phyloP scores from a whole-genome alignment of 2,329 filamentous ascomycete species.

The Didymella sp. region DNA sequence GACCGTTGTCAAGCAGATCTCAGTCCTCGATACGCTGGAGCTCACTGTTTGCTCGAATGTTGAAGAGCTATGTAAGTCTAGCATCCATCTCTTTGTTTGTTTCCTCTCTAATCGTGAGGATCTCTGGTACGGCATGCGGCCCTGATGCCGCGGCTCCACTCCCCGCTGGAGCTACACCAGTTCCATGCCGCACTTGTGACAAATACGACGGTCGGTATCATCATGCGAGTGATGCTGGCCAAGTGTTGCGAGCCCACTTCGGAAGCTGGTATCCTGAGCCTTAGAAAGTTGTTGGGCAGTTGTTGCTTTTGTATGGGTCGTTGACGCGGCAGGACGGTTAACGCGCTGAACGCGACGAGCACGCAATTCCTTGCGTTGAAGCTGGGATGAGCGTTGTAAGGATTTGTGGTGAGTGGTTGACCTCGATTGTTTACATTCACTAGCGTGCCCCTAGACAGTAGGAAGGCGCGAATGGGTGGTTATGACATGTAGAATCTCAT shows the following conservation, averaged over 20 bases:
- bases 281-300: neutral
- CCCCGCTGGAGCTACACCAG: neutral
- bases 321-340: neutral
- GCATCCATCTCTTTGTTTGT: conserved; percentile 7
- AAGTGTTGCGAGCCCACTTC: neutral
- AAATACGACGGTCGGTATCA: neutral
- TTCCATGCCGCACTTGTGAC: neutral
- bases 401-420: neutral
- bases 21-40: neutral
- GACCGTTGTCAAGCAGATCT: conserved; percentile 4
- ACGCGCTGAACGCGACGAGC: neutral
- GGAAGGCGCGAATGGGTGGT: neutral
- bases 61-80: neutral
- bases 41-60: neutral
- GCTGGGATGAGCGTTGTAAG: neutral
- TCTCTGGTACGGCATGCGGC: neutral
- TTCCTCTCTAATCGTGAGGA: neutral
- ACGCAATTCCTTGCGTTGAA: conserved; percentile 6
- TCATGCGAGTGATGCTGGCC: neutral
- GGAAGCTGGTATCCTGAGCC: neutral
- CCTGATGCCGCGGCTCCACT: conserved; percentile 8
- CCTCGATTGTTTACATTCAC: neutral
- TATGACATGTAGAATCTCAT: conserved; percentile 1
- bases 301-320: neutral
- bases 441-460: conserved; percentile 3